Percentiles rank a stretch among this genome's conserved stretches.
These are phyloP conservation scores for Mycena amicta DNA, from an alignment of 768 basidiomycete species.

Conservation along the genomic window DNA sequence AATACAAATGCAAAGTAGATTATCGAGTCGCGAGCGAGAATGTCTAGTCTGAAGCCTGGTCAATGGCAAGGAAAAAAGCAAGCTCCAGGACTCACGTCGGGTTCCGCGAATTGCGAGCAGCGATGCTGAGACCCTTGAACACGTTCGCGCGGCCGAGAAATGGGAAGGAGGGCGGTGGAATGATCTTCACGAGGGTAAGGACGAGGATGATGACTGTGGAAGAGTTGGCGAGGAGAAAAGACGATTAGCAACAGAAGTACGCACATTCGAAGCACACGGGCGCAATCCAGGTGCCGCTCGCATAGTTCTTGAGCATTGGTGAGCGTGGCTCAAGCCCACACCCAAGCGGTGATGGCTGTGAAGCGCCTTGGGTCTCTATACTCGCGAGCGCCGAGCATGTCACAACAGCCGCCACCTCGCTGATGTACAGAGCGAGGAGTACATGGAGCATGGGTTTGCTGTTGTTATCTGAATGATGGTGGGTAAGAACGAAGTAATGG, in stretches of 20 bases:
- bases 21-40: constrained; percentile 22
- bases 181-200: constrained; percentile 15
- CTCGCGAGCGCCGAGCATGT: constrained; percentile 1
- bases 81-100: constrained; percentile 13
- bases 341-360: constrained; percentile 12
- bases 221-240: neutral
- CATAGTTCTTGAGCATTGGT: constrained; percentile 4
- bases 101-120: constrained; percentile 1
- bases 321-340: constrained; percentile 11
- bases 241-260: neutral
- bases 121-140: constrained; percentile 8
- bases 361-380: constrained; percentile 5
- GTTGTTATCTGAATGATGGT: constrained; percentile 14
- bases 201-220: constrained; percentile 13
- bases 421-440: neutral
- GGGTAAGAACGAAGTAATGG: no score
- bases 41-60: constrained; percentile 2
- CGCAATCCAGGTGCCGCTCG: constrained; percentile 22
- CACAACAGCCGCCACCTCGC: constrained; percentile 17
- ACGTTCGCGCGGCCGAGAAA: neutral
- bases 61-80: neutral
- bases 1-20: constrained; percentile 20
- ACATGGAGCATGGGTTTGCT: constrained; percentile 13
- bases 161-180: constrained; percentile 5
- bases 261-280: constrained; percentile 22